A percentile compares a stretch with the other conserved stretches of the same genome.
Evolutionary conservation across 2,329 filamentous ascomycete genomes (phyloP).

Genomic region (Rhinocladiella mackenziei): DNA sequence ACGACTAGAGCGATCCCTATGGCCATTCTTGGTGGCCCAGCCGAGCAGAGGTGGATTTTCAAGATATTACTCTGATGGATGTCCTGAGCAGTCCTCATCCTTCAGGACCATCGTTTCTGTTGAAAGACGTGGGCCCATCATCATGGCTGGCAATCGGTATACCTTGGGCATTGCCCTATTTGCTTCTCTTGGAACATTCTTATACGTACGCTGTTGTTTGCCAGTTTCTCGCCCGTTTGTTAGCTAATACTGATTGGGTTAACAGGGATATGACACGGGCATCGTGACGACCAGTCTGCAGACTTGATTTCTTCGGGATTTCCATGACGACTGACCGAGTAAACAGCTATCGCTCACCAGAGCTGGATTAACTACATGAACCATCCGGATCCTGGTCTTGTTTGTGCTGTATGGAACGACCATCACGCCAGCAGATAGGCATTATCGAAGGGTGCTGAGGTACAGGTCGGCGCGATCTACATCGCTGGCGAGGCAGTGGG

Average conservation of each 20-base stretch:
- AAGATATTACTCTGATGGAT: too few species aligned
- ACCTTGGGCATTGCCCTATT: constrained; percentile 1
- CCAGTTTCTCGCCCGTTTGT: neutral
- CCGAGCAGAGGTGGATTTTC: too few species aligned
- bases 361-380: constrained; percentile 59
- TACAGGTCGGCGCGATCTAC: constrained; percentile 55
- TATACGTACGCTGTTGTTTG: neutral
- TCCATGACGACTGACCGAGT: constrained; percentile 32
- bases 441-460: too few species aligned
- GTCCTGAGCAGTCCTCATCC: constrained; percentile 2
- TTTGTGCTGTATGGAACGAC: constrained; percentile 11
- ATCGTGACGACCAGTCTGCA: constrained; percentile 54
- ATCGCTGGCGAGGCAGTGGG: constrained; percentile 57
- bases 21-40: too few species aligned
- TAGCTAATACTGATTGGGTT: neutral
- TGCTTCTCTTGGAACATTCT: neutral
- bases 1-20: too few species aligned
- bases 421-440: too few species aligned
- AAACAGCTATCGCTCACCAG: constrained; percentile 51
- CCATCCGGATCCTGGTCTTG: constrained; percentile 37
- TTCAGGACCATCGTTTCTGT: neutral
- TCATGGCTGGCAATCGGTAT: neutral
- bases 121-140: neutral
- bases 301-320: constrained; percentile 30
- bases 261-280: constrained; percentile 56